Percentiles rank a stretch among this genome's conserved stretches.
phyloP scores from a whole-genome alignment of 805 yeast genomes.

The Komagataella pastoris region DNA sequence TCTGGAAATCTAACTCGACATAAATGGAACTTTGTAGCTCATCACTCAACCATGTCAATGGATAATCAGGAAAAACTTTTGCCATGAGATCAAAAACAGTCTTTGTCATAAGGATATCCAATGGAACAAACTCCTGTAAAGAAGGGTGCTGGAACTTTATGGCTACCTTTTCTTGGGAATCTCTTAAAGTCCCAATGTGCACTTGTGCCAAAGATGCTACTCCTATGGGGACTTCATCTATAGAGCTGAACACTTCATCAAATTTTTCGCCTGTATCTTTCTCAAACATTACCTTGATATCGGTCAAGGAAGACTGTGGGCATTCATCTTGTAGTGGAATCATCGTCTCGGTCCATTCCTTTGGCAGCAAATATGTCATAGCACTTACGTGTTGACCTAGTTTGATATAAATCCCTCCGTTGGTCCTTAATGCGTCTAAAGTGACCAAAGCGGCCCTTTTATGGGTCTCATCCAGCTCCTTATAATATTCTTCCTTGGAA shows the following conservation, averaged over 20 bases:
- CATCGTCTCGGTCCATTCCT: constrained; percentile 94
- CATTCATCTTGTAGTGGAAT: constrained; percentile 84
- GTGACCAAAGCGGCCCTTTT: constrained; percentile 67
- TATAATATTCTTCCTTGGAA: constrained; percentile 28
- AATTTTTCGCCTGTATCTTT: constrained; percentile 51
- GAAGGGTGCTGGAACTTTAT: constrained; percentile 93
- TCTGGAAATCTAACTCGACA: constrained; percentile 80
- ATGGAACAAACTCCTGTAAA: constrained; percentile 74
- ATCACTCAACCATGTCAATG: constrained; percentile 90
- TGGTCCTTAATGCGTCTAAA: constrained; percentile 60
- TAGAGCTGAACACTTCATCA: constrained; percentile 51
- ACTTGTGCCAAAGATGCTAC: constrained; percentile 97
- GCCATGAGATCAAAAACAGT: constrained; percentile 64
- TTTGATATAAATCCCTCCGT: constrained; percentile 90
- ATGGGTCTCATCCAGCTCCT: constrained; percentile 57
- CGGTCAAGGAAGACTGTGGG: constrained; percentile 65
- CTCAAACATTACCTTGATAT: constrained; percentile 52
- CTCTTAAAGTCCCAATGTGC: constrained; percentile 55
- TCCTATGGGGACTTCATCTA: constrained; percentile 72
- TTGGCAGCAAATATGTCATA: constrained; percentile 79
- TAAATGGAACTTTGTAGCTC: constrained; percentile 78
- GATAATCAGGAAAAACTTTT: constrained; percentile 83
- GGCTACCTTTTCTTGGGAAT: constrained; percentile 64
- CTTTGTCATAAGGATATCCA: constrained; percentile 71
- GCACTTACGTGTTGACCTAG: constrained; percentile 93